Evolutionary conservation across 495 filamentous ascomycete species (phyloP).

Genomic region (Chaetomidium leptoderma): DNA sequence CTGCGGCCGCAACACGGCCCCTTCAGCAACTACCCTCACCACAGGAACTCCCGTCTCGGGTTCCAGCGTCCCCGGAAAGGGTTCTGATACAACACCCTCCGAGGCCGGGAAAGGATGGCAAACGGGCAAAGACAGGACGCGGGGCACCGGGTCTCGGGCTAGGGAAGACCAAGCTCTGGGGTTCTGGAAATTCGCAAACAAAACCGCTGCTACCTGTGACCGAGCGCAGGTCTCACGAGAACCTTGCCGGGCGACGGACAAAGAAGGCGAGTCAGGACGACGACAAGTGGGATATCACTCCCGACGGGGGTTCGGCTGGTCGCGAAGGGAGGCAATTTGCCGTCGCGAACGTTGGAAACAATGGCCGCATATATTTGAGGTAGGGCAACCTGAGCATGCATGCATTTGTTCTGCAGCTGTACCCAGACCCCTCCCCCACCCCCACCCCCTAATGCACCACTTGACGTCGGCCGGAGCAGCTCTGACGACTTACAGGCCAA

Average conservation of each 20-base stretch:
- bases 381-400: too few relatives aligned
- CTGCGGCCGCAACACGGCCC: slow-evolving; percentile 19
- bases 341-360: slow-evolving; percentile 89
- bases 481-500: slow-evolving; percentile 47
- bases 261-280: slow-evolving; percentile 35
- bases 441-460: too few relatives aligned
- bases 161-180: slow-evolving; percentile 30
- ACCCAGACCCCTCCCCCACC: neutral
- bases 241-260: slow-evolving; percentile 22
- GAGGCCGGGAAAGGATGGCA: slow-evolving; percentile 23
- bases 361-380: slow-evolving; percentile 92
- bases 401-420: slow-evolving; percentile 13
- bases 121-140: slow-evolving; percentile 13
- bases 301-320: slow-evolving; percentile 49
- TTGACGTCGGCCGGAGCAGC: neutral
- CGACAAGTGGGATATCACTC: slow-evolving; percentile 47
- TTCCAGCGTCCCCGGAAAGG: slow-evolving; percentile 11
- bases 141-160: slow-evolving; percentile 15
- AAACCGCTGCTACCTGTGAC: slow-evolving; percentile 43
- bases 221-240: slow-evolving; percentile 41
- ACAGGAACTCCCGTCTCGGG: slow-evolving; percentile 16
- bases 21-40: slow-evolving; percentile 24
- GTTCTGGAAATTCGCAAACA: slow-evolving; percentile 25
- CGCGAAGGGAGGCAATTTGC: slow-evolving; percentile 76
- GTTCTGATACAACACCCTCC: slow-evolving; percentile 13